Conservation (phyloP, 2,329 filamentous ascomycete species). For the Penicillium concentricum region DNA sequence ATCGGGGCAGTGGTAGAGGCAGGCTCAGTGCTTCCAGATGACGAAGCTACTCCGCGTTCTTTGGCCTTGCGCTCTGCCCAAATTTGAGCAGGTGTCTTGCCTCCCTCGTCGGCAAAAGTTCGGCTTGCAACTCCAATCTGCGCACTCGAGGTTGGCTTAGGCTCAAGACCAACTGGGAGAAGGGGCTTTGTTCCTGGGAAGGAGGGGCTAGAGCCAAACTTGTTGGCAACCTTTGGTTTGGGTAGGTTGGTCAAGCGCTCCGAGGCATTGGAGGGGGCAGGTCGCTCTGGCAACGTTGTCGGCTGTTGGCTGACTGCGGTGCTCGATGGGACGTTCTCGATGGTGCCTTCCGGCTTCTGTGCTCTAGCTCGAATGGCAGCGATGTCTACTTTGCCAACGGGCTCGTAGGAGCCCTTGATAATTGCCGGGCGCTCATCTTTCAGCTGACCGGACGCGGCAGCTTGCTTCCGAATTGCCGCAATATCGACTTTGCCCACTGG, state of each 20-base stretch:
- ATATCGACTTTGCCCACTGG: slow-evolving; percentile 98
- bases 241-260: slow-evolving; percentile 83
- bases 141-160: slow-evolving; percentile 59
- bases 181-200: slow-evolving; percentile 91
- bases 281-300: slow-evolving; percentile 68
- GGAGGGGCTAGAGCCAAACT: slow-evolving; percentile 68
- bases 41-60: slow-evolving; percentile 59
- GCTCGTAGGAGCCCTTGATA: slow-evolving; percentile 92
- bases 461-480: slow-evolving; percentile 75
- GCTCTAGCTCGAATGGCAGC: slow-evolving; percentile 84
- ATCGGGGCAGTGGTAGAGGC: slow-evolving; percentile 53
- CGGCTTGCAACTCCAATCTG: slow-evolving; percentile 75
- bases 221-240: slow-evolving; percentile 93
- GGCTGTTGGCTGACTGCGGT: slow-evolving; percentile 52
- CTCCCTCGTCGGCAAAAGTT: slow-evolving; percentile 90
- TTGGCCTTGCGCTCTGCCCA: slow-evolving; percentile 98
- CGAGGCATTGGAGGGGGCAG: slow-evolving; percentile 67
- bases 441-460: slow-evolving; percentile 57
- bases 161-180: slow-evolving; percentile 66
- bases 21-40: slow-evolving; percentile 47
- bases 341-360: slow-evolving; percentile 57
- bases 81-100: slow-evolving; percentile 93
- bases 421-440: slow-evolving; percentile 76
- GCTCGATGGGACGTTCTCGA: slow-evolving; percentile 45
- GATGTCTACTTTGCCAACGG: slow-evolving; percentile 95